Percentiles rank a stretch among this genome's conserved stretches.
These are phyloP conservation scores for Pythium guiyangense DNA, from an alignment of 352 stramenopile genomes.

Conservation along the genomic window DNA sequence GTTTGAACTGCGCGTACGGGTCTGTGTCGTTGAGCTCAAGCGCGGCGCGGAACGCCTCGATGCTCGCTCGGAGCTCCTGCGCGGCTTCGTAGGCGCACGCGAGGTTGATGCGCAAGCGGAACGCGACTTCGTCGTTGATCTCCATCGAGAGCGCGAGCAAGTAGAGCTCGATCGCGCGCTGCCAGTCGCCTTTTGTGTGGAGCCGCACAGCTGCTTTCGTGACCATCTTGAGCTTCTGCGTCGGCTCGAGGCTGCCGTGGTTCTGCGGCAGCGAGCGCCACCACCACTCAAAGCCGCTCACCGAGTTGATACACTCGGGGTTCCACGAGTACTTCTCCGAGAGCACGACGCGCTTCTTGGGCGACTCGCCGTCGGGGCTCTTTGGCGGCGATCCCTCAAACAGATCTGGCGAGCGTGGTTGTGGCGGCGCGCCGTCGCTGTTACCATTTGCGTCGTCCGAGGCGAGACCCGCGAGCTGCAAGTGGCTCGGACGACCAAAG, in stretches of 20 bases:
- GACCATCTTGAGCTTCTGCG: constrained; percentile 78
- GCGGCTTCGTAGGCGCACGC: constrained; percentile 53
- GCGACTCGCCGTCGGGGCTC: constrained; percentile 17
- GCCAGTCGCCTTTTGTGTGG: constrained; percentile 57
- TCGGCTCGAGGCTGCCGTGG: constrained; percentile 53
- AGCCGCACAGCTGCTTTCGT: constrained; percentile 67
- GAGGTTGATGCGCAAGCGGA: constrained; percentile 65
- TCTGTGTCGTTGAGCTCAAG: constrained; percentile 40
- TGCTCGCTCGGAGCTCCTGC: constrained; percentile 27
- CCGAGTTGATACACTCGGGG: constrained; percentile 68
- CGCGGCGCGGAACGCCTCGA: constrained; percentile 38
- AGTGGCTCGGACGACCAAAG: not conserved
- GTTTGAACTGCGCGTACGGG: constrained; percentile 54
- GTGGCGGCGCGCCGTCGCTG: not conserved
- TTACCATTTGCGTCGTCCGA: not conserved
- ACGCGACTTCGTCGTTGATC: constrained; percentile 49
- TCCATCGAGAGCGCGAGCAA: constrained; percentile 49
- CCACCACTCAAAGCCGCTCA: constrained; percentile 80
- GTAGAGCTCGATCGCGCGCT: constrained; percentile 69
- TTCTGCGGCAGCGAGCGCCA: constrained; percentile 67
- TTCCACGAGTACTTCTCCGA: constrained; percentile 72
- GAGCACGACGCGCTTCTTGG: constrained; percentile 30
- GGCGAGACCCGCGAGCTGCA: constrained; percentile 2
- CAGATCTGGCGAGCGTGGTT: constrained; percentile 20
- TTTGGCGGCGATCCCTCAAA: constrained; percentile 26